A percentile compares a stretch with the other conserved stretches of the same genome.
Conservation (phyloP, 495 filamentous ascomycete genomes). For the Baudoinia panamericana region DNA sequence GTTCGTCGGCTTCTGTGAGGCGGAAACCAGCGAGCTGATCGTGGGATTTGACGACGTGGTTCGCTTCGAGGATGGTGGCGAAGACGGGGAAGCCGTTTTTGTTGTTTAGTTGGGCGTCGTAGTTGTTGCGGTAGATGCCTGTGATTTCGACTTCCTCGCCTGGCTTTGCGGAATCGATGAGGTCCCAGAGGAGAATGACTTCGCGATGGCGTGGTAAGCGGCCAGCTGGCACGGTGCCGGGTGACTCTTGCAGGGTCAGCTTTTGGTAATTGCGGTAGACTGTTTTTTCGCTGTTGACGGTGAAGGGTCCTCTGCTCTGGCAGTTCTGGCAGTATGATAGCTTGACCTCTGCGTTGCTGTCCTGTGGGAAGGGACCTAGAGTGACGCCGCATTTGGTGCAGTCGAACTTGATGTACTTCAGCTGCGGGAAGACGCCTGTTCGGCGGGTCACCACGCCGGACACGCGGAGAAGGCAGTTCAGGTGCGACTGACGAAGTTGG, state of each 20-base stretch:
- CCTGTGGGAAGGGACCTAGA: slow-evolving; percentile 92
- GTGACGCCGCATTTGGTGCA: slow-evolving; percentile 87
- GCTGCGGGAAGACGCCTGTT: slow-evolving; percentile 94
- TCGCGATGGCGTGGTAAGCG: slow-evolving; percentile 91
- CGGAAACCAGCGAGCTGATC: slow-evolving; percentile 97
- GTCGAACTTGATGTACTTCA: slow-evolving; percentile 96
- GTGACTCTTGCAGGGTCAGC: slow-evolving; percentile 91
- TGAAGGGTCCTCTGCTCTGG: slow-evolving; percentile 91
- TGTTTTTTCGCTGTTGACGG: slow-evolving; percentile 91
- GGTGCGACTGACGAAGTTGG: slow-evolving; percentile 86
- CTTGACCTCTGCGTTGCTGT: slow-evolving; percentile 88
- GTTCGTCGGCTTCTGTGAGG: slow-evolving; percentile 90
- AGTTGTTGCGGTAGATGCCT: slow-evolving; percentile 96
- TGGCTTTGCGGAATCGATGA: slow-evolving; percentile 93
- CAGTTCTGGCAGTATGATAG: slow-evolving; percentile 96
- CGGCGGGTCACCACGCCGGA: slow-evolving; percentile 90
- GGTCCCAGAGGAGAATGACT: slow-evolving; percentile 89
- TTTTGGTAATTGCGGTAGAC: slow-evolving; percentile 99
- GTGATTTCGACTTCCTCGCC: slow-evolving; percentile 97
- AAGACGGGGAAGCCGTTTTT: slow-evolving; percentile 99
- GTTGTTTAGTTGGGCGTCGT: slow-evolving; percentile 93
- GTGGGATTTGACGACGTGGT: slow-evolving; percentile 91
- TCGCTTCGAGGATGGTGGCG: slow-evolving; percentile 92
- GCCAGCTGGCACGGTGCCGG: slow-evolving; percentile 91
- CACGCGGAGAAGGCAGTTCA: slow-evolving; percentile 92